Conservation (phyloP, 2,329 filamentous ascomycete genomes). For the Alternaria infectoria region DNA sequence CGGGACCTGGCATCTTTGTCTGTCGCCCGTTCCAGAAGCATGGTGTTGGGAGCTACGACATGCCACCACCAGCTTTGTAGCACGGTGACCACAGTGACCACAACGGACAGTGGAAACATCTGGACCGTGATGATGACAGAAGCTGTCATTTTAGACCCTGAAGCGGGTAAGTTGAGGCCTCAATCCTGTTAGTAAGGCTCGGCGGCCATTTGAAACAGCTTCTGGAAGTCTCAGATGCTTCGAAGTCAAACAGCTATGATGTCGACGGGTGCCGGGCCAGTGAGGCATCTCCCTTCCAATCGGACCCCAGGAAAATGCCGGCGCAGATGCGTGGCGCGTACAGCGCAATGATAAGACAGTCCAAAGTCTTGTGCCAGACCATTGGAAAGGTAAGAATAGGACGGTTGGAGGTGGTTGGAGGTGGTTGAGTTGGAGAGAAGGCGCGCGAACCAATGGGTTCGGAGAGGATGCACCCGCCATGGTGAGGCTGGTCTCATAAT, state of each 20-base stretch:
- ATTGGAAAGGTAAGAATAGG: neutral
- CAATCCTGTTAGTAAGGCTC: neutral
- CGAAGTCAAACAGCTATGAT: constrained; percentile 19
- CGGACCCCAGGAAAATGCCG: neutral
- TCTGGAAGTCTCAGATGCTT: constrained; percentile 28
- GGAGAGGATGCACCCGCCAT: constrained; percentile 33
- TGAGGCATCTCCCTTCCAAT: neutral
- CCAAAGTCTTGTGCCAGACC: neutral
- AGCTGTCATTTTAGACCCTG: neutral
- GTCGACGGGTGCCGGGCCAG: constrained; percentile 1
- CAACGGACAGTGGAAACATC: neutral
- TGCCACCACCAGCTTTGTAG: neutral
- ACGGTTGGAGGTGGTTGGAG: constrained; percentile 14
- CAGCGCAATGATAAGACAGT: constrained; percentile 4
- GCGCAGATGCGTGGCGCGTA: neutral
- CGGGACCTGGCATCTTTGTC: constrained; percentile 18
- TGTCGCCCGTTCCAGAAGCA: neutral
- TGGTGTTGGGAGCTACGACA: constrained; percentile 11
- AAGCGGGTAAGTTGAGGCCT: neutral
- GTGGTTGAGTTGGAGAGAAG: constrained; percentile 7
- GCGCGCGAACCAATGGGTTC: constrained; percentile 33
- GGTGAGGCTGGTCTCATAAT: constrained; percentile 22
- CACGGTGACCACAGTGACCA: neutral
- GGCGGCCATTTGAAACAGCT: constrained; percentile 28
- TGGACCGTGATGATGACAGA: neutral